Percentiles rank a stretch among this genome's conserved stretches.
phyloP scores from a whole-genome alignment of 2,329 filamentous ascomycete species.

The Nothophoma quercina region DNA sequence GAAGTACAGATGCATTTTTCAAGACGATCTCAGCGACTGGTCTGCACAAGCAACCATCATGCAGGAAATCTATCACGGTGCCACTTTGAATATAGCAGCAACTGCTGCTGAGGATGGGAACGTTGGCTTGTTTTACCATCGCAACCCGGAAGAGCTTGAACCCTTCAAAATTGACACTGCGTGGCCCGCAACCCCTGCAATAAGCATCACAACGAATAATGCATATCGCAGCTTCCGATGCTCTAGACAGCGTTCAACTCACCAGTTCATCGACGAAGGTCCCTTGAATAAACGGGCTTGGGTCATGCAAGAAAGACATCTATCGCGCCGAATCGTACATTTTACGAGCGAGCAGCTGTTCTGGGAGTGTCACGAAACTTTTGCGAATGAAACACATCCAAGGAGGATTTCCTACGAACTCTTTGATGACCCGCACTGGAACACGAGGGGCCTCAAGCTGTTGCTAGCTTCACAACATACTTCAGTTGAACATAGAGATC shows the following conservation, averaged over 20 bases:
- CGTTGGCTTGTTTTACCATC: not conserved
- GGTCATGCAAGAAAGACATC: not conserved
- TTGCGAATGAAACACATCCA: not conserved
- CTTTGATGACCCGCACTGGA: no score
- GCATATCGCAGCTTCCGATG: no score
- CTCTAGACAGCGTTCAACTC: no score
- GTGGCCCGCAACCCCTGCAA: no score
- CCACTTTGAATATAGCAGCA: not conserved
- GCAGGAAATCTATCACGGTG: not conserved
- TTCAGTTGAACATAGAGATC: not conserved
- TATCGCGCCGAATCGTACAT: not conserved
- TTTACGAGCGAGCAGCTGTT: not conserved
- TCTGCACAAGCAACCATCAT: not conserved
- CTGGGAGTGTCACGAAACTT: not conserved
- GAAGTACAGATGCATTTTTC: not conserved
- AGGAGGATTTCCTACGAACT: not conserved
- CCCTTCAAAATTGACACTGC: no score
- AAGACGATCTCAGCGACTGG: not conserved
- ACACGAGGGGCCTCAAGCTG: not conserved
- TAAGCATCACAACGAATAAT: no score
- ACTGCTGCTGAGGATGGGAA: not conserved
- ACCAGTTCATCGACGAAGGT: not conserved
- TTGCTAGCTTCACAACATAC: no score
- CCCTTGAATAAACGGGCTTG: not conserved
- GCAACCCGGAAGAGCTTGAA: no score